Conservation (phyloP, 2,329 filamentous ascomycete genomes). For the Calonectria naviculata region DNA sequence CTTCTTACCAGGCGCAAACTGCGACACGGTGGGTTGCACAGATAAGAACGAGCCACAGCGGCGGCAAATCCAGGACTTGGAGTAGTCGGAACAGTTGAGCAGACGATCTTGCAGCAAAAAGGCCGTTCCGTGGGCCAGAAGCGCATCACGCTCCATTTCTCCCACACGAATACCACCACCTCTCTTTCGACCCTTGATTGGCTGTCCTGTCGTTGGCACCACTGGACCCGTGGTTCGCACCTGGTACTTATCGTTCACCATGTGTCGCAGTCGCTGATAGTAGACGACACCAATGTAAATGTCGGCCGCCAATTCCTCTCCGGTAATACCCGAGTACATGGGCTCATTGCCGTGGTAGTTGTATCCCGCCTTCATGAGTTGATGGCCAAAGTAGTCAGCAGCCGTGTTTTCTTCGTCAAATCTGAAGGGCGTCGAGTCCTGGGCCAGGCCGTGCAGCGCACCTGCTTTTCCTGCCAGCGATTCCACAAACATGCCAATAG, state of each 20-base stretch:
- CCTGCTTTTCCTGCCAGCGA: conserved; percentile 96
- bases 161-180: conserved; percentile 99
- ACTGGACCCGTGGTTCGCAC: conserved; percentile 96
- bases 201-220: conserved; percentile 90
- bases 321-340: conserved; percentile 98
- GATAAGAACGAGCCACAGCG: conserved; percentile 91
- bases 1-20: conserved; percentile 70
- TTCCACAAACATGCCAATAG: conserved; percentile 99
- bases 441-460: conserved; percentile 92
- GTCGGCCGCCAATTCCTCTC: conserved; percentile 91
- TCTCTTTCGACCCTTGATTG: conserved; percentile 95
- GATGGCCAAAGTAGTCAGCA: conserved; percentile 94
- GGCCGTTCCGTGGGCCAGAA: conserved; percentile 94
- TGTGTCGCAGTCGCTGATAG: conserved; percentile 97
- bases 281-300: conserved; percentile 98
- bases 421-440: conserved; percentile 94
- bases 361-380: conserved; percentile 94
- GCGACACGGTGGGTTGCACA: conserved; percentile 81
- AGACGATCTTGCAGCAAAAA: conserved; percentile 95
- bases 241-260: conserved; percentile 99
- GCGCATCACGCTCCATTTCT: conserved; percentile 97
- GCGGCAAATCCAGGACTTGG: conserved; percentile 89
- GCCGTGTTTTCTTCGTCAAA: conserved; percentile 95
- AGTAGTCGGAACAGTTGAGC: conserved; percentile 97
- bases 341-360: conserved; percentile 99